These are phyloP conservation scores for Curvularia spicifera DNA, from an alignment of 2,329 filamentous ascomycete genomes.

Conservation along the genomic window DNA sequence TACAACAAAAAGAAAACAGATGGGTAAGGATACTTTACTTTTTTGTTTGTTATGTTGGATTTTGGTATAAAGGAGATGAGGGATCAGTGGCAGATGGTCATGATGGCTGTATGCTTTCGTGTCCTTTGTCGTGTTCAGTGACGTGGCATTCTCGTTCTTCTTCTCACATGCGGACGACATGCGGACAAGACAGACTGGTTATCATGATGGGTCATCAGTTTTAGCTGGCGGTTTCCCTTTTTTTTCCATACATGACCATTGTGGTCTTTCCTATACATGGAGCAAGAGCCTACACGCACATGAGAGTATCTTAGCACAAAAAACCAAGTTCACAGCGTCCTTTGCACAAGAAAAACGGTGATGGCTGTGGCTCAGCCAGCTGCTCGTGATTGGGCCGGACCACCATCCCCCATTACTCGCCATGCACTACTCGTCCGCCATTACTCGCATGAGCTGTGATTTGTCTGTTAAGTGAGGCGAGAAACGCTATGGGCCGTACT, in stretches of 20 bases:
- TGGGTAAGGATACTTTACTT: too few species aligned
- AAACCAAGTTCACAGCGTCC: background rate
- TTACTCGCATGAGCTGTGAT: background rate
- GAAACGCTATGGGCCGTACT: background rate
- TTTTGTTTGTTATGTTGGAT: too few species aligned
- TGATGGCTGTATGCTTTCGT: too few species aligned
- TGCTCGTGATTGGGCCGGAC: background rate
- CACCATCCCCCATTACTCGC: background rate
- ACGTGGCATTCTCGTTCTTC: too few species aligned
- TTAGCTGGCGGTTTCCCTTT: too few species aligned
- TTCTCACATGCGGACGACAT: too few species aligned
- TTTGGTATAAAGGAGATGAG: too few species aligned
- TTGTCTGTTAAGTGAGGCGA: background rate
- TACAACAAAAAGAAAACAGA: too few species aligned
- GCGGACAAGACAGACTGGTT: too few species aligned
- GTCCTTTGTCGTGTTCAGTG: too few species aligned
- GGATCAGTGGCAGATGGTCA: too few species aligned
- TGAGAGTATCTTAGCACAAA: background rate
- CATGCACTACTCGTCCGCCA: background rate
- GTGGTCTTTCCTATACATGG: background rate
- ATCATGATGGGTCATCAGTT: too few species aligned
- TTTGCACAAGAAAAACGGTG: background rate
- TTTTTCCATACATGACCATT: background rate
- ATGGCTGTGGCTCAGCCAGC: background rate
- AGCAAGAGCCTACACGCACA: background rate